phyloP scores from a whole-genome alignment of 768 basidiomycete genomes.

The Pholiota molesta region DNA sequence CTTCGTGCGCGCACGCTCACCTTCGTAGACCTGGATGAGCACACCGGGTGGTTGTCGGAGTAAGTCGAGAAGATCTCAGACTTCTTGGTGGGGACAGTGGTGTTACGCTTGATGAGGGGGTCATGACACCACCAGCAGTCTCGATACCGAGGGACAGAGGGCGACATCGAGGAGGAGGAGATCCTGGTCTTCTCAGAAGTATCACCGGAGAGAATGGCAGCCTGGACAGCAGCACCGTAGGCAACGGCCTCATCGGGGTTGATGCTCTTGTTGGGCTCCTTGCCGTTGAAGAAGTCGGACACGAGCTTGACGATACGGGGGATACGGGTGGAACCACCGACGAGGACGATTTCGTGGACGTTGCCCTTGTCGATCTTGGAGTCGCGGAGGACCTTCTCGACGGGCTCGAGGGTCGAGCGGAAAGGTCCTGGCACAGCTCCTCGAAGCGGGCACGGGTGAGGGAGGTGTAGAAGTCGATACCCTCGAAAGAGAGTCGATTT shows the following conservation, averaged over 20 bases:
- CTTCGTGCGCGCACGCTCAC: constrained; percentile 97
- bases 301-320: constrained; percentile 98
- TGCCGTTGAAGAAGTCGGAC: constrained; percentile 97
- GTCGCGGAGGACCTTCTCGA: constrained; percentile 99
- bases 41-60: constrained; percentile 99
- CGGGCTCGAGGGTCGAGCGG: constrained; percentile 97
- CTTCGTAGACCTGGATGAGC: constrained; percentile 97
- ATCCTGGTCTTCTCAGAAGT: constrained; percentile 99
- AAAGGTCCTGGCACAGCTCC: constrained; percentile 96
- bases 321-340: constrained; percentile 99
- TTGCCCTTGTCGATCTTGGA: constrained; percentile 96
- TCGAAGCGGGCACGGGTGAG: constrained; percentile 99
- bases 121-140: constrained; percentile 99
- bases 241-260: constrained; percentile 99
- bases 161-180: constrained; percentile 98
- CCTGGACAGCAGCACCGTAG: constrained; percentile 99
- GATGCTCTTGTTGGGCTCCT: constrained; percentile 99
- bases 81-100: constrained; percentile 98
- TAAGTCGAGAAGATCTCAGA: constrained; percentile 98
- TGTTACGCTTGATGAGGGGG: constrained; percentile 97
- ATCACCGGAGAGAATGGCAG: constrained; percentile 97
- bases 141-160: constrained; percentile 96
- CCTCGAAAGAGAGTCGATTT: constrained; percentile 99
- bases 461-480: constrained; percentile 97
- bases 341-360: constrained; percentile 99